These are phyloP conservation scores for Trichocomaceae sp. DNA, from an alignment of 2,329 filamentous ascomycete species.

Conservation along the genomic window DNA sequence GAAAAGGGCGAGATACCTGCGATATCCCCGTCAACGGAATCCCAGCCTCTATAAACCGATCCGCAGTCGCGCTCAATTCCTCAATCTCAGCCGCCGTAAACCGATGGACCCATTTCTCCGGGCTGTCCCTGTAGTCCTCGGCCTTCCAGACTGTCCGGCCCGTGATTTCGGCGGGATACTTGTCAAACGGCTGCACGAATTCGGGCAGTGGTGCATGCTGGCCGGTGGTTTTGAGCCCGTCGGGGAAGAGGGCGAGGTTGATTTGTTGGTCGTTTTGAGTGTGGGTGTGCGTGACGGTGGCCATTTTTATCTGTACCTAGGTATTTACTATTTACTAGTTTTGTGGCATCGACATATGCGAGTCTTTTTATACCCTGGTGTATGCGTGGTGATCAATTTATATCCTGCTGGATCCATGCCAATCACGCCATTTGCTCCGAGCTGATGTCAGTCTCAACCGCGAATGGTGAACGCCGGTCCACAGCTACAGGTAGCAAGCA, in stretches of 20 bases:
- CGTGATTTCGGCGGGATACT: conserved; percentile 64
- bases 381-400: background rate
- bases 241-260: conserved; percentile 51
- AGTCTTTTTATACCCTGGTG: background rate
- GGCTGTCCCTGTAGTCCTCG: conserved; percentile 56
- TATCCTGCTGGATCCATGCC: background rate
- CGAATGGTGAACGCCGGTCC: background rate
- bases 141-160: conserved; percentile 68
- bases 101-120: conserved; percentile 65
- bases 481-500: no score
- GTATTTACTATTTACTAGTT: no score
- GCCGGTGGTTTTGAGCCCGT: conserved; percentile 62
- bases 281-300: background rate
- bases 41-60: conserved; percentile 60
- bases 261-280: conserved; percentile 10
- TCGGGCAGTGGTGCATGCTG: conserved; percentile 65
- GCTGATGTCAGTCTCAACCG: background rate
- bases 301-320: background rate
- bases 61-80: conserved; percentile 61
- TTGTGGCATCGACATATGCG: no score
- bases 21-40: conserved; percentile 66
- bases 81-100: conserved; percentile 61
- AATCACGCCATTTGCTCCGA: background rate
- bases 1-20: conserved; percentile 37
- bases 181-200: conserved; percentile 58